Evolutionary conservation across 2,329 filamentous ascomycete species (phyloP), one percentile per base, ranked within the genome.

Genomic region (Pseudogymnoascus sp.): DNA sequence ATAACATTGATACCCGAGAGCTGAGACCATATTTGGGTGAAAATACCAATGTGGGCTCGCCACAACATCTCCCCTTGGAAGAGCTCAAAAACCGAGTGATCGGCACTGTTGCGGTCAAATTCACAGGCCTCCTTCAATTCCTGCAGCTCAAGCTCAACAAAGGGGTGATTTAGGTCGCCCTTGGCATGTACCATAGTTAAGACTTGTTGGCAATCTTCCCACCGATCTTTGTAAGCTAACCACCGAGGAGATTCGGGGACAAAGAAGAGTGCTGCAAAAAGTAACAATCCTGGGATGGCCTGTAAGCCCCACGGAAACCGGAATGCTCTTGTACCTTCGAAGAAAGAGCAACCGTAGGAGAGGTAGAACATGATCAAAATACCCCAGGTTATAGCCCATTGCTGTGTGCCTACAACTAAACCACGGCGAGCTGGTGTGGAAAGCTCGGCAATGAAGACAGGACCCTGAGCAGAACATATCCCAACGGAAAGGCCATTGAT

Each of bases 1-100:
- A 84, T 87, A 39, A 84, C 86, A 68, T 89, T 90, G 86, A 89
- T 90, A 17, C 88, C 88, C 0, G 86, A 89, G 54, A 91, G 74
- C 70, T 92, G 88, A 9, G 81, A 85, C 88, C 88, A 89, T 68
- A 91, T 86, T 74, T 91, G 88, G 1, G 80, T 87, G 71, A 88
- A 90, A 41, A 90, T 69, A 64, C 86, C 88, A 64, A 89, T 86
- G 66, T 85, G 77, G 7, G 86, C 88, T 35, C 88, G 82, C 74
- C 90, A 87, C 71, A 90, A 78, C 84, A 90, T 90, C 13, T 77
- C 77, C 1, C 88, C 88, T 66, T 80, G 82, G 75, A 94, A 81
- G 0, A 94, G 80, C 70, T 93, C 89, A 2, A 85, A 66, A 71
- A 89, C 90, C 5, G 83, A 84, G 21, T 89, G 86, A 66, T 91